Percentiles rank a stretch among this genome's conserved stretches.
These are phyloP conservation scores for Teunomyces barrocoloradensis DNA, from an alignment of 805 yeast species.

Conservation along the genomic window DNA sequence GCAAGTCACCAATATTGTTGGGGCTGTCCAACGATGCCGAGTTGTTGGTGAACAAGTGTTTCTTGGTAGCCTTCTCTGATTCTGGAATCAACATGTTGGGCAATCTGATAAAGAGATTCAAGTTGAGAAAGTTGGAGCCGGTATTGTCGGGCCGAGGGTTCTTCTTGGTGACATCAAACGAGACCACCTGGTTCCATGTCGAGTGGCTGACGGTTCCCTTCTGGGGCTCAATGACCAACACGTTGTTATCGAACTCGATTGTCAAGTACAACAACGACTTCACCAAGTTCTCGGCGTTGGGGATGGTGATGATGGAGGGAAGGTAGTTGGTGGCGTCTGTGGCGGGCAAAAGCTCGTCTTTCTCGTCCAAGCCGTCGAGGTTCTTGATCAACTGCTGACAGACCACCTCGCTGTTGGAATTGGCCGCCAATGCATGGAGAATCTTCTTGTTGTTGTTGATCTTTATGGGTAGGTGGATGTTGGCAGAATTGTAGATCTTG, in stretches of 20 bases:
- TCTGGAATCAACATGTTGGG: constrained; percentile 61
- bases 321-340: constrained; percentile 36
- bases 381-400: constrained; percentile 17
- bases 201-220: constrained; percentile 78
- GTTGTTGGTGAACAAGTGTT: constrained; percentile 30
- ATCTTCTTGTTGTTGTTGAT: constrained; percentile 63
- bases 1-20: constrained; percentile 58
- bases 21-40: constrained; percentile 12
- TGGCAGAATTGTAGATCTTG: constrained; percentile 68
- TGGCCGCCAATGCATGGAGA: constrained; percentile 61
- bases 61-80: constrained; percentile 26
- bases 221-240: constrained; percentile 81
- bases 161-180: constrained; percentile 72
- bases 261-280: constrained; percentile 79
- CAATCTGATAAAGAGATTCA: constrained; percentile 77
- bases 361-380: constrained; percentile 10
- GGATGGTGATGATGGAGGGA: constrained; percentile 55
- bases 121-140: constrained; percentile 55
- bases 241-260: constrained; percentile 92
- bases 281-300: constrained; percentile 49
- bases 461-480: constrained; percentile 67
- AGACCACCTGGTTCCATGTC: constrained; percentile 82
- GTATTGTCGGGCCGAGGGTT: constrained; percentile 6
- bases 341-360: constrained; percentile 26
- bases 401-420: constrained; percentile 36